A percentile compares a stretch with the other conserved stretches of the same genome.
Conservation (phyloP, 768 basidiomycete genomes). For the Fomitopsis serialis region DNA sequence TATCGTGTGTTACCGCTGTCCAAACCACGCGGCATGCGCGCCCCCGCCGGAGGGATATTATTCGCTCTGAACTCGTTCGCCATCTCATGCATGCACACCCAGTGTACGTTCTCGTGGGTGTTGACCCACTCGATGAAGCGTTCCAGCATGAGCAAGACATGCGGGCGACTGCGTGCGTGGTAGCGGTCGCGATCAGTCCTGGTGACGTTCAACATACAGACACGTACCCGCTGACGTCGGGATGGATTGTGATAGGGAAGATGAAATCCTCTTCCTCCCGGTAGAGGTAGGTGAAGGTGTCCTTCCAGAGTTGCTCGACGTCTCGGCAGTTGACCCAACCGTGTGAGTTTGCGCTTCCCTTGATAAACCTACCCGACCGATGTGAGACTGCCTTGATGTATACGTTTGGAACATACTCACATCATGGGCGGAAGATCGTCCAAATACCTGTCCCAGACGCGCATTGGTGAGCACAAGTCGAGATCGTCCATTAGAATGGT, state of each 20-base stretch:
- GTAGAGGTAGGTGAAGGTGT: conserved; percentile 65
- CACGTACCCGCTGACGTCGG: conserved; percentile 66
- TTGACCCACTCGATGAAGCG: too few relatives aligned
- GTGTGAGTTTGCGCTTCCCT: conserved; percentile 60
- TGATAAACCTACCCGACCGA: conserved; percentile 52
- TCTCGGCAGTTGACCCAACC: conserved; percentile 65
- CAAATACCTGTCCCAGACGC: conserved; percentile 43
- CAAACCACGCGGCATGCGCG: too few relatives aligned
- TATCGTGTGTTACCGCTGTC: too few relatives aligned
- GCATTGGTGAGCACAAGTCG: not conserved
- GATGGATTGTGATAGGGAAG: conserved; percentile 77
- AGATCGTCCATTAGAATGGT: too few relatives aligned
- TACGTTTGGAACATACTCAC: conserved; percentile 21
- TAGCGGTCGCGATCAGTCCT: too few relatives aligned
- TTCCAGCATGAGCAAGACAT: too few relatives aligned
- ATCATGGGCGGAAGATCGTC: conserved; percentile 76
- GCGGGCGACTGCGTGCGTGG: too few relatives aligned
- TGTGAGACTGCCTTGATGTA: not conserved
- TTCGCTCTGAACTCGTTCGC: too few relatives aligned
- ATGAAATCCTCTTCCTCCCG: conserved; percentile 60
- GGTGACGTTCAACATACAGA: too few relatives aligned
- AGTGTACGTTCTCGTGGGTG: too few relatives aligned
- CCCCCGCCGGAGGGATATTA: too few relatives aligned
- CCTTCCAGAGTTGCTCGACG: conserved; percentile 73
- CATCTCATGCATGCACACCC: too few relatives aligned